Evolutionary conservation across 768 basidiomycete genomes (phyloP).

Genomic region (Coprinopsis cinerea): DNA sequence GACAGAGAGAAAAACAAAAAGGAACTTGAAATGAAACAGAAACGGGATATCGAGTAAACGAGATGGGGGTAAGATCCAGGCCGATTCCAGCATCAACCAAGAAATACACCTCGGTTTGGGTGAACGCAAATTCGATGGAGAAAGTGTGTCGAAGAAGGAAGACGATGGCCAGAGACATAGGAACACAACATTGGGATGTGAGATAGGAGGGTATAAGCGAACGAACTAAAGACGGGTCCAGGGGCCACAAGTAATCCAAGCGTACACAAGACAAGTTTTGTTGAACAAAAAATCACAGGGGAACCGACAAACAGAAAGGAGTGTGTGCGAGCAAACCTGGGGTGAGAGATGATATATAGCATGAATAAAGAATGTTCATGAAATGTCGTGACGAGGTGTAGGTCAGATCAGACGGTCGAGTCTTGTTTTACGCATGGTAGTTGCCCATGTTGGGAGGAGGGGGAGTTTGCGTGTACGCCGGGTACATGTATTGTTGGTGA

Average conservation of each 20-base stretch:
- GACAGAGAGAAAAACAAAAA: conserved; percentile 27
- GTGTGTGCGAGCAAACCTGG: conserved; percentile 17
- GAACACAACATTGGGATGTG: conserved; percentile 19
- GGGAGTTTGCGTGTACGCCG: conserved; percentile 66
- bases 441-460: conserved; percentile 70
- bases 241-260: conserved; percentile 32
- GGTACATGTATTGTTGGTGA: conserved; percentile 73
- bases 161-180: background rate
- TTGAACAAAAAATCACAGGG: conserved; percentile 20
- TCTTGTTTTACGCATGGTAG: conserved; percentile 52
- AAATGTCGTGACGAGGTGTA: conserved; percentile 29
- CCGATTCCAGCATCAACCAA: conserved; percentile 32
- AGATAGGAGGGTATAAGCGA: conserved; percentile 31
- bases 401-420: too few relatives aligned
- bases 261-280: conserved; percentile 22
- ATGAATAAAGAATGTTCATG: conserved; percentile 35
- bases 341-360: conserved; percentile 21
- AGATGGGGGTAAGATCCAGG: background rate
- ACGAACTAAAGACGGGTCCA: conserved; percentile 16
- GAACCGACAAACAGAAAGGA: conserved; percentile 24
- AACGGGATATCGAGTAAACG: background rate
- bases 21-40: conserved; percentile 18
- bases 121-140: conserved; percentile 14
- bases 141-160: conserved; percentile 16
- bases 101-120: conserved; percentile 15